These are phyloP conservation scores for Cladosporium velox DNA, from an alignment of 2,329 filamentous ascomycete genomes.

Conservation along the genomic window DNA sequence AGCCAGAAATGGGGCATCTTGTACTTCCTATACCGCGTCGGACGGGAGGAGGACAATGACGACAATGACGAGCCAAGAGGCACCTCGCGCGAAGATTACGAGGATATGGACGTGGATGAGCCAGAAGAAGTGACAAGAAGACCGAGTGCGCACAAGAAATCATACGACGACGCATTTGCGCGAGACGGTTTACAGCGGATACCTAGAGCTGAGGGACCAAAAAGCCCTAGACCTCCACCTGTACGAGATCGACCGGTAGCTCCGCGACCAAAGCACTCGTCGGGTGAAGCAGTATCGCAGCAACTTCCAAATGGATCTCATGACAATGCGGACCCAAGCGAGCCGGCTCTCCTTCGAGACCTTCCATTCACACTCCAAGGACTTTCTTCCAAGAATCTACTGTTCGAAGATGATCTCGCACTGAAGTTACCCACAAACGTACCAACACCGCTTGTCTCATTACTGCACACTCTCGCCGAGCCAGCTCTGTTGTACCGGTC, in stretches of 20 bases:
- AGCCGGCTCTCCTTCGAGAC: slow-evolving; percentile 59
- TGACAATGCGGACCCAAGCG: slow-evolving; percentile 36
- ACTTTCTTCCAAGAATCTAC: slow-evolving; percentile 79
- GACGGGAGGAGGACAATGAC: slow-evolving; percentile 18
- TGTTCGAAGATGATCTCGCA: slow-evolving; percentile 68
- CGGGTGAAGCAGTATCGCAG: slow-evolving; percentile 5
- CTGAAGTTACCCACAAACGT: slow-evolving; percentile 77
- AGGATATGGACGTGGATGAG: slow-evolving; percentile 23
- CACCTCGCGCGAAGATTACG: slow-evolving; percentile 11
- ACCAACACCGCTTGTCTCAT: slow-evolving; percentile 79
- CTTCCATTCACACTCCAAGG: slow-evolving; percentile 92
- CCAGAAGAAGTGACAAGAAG: slow-evolving; percentile 7
- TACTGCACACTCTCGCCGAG: slow-evolving; percentile 87
- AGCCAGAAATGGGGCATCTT: slow-evolving; percentile 97
- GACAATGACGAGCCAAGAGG: neutral
- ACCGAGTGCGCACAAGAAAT: slow-evolving; percentile 30
- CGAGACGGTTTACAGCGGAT: slow-evolving; percentile 47
- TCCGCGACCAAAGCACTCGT: slow-evolving; percentile 26
- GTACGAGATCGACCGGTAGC: slow-evolving; percentile 28
- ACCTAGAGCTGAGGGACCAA: slow-evolving; percentile 29
- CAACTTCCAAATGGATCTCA: slow-evolving; percentile 23
- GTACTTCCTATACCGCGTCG: slow-evolving; percentile 82
- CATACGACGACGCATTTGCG: slow-evolving; percentile 52
- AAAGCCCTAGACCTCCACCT: slow-evolving; percentile 30
- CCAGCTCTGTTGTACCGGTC: slow-evolving; percentile 88